Base-by-base conservation (phyloP, 1,284 basidiomycete genomes). In the Farysia itapuensis region DNA sequence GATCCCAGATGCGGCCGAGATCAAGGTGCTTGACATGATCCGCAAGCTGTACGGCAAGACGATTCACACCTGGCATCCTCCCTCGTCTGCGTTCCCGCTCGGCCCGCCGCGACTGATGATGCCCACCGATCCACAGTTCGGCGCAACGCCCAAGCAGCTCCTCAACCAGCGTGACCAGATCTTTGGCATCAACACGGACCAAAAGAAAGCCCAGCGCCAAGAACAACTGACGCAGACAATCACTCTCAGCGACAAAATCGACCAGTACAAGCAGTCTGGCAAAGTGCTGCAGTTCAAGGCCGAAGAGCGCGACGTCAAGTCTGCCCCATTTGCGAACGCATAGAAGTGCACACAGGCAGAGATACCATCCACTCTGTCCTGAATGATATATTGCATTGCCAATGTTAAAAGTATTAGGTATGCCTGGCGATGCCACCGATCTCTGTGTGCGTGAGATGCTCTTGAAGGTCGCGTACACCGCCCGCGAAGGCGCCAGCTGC, bases 91-190 rank as follows among this genome's bases (percentile, higher is more conserved):
- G n/a, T 40, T 40, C 32, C 31, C 31, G 11, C 24, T 61, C 24
- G 58, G 63, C 5, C 32, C 49, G 6, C 63, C 63, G 11, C 35
- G 33, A 8, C 40, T 66, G 21, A 66, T 66, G 53, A 58, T 61
- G 49, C 47, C 58, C 4, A 37, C 44, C 35, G 49, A 59, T 30
- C 35, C 38, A 4, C 40, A 52, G 15, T 48, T 44, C 15, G 44
- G 33, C 16, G 37, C 33, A n/a, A 35, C 35, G 13, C 29, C 43
- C 20, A 37, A 36, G 7, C 18, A 50, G 1, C 35, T 44, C 26
- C 39, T 65, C 25, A 12, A 33, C 1, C 12, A 25, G 14, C 36
- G 53, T 24, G 53, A 63, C 20, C 22, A 36, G 11, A 35, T 29
- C 5, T 57, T 44, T 33, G 46, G 38, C 11, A 37, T 61, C 43